Evolutionary conservation across 768 basidiomycete genomes (phyloP).

Genomic region (Omphalotus guepiniiformis): DNA sequence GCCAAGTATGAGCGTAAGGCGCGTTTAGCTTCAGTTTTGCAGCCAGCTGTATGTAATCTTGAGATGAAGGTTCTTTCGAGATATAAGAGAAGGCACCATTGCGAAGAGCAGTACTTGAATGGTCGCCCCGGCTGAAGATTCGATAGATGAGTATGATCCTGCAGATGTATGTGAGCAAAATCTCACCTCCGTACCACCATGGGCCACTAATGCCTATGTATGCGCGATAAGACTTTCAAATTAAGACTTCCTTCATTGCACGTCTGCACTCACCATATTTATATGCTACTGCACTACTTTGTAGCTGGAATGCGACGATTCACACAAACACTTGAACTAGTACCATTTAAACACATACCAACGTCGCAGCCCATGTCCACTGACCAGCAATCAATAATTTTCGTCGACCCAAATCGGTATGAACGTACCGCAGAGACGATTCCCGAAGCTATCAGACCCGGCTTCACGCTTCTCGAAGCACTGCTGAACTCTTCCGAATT

Average conservation of each 20-base stretch:
- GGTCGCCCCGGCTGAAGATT: constrained; percentile 61
- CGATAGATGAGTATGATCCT: neutral
- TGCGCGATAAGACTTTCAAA: no score
- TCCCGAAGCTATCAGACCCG: constrained; percentile 88
- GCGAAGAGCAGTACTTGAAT: constrained; percentile 91
- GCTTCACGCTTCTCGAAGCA: constrained; percentile 80
- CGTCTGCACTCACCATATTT: constrained; percentile 50
- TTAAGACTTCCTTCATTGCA: neutral
- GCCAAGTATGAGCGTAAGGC: constrained; percentile 82
- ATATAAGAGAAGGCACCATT: constrained; percentile 35
- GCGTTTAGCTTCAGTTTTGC: constrained; percentile 92
- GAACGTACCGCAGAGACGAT: constrained; percentile 67
- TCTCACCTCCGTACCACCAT: constrained; percentile 75
- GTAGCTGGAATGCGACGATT: constrained; percentile 39
- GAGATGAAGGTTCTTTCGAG: neutral
- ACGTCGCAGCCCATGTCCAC: constrained; percentile 52
- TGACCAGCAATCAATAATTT: neutral
- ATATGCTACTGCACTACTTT: constrained; percentile 83
- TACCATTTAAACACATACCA: constrained; percentile 37
- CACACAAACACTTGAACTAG: neutral
- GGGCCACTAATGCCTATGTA: constrained; percentile 67
- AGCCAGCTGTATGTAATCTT: constrained; percentile 49
- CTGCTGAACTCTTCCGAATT: constrained; percentile 82
- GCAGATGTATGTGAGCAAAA: neutral
- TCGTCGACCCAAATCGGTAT: neutral